Evolutionary conservation across 2,329 filamentous ascomycete species (phyloP).

Genomic region (Exophiala phaeomuriformis): DNA sequence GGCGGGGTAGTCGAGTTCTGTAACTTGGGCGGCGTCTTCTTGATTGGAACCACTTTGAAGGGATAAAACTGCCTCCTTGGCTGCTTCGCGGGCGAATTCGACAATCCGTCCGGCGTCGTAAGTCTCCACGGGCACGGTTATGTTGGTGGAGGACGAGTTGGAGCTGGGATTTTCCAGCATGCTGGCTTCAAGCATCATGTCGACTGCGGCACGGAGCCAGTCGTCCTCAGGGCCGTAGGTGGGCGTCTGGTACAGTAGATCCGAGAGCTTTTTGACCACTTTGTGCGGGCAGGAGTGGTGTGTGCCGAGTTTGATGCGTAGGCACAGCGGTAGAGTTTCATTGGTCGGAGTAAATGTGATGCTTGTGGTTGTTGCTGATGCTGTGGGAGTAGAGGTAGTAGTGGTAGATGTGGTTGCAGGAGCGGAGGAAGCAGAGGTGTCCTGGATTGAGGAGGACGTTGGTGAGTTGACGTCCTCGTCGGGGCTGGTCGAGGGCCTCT

Average conservation of each 20-base stretch:
- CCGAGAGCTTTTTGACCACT: constrained; percentile 8
- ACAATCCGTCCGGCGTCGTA: constrained; percentile 11
- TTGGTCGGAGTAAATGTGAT: constrained; percentile 3
- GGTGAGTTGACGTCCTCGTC: background rate
- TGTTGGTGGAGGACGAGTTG: background rate
- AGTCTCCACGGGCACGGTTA: background rate
- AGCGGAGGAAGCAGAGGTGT: background rate
- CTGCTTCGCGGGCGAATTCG: constrained; percentile 10
- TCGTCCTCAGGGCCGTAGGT: constrained; percentile 20
- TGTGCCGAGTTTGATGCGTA: constrained; percentile 9
- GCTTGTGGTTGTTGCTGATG: constrained; percentile 7
- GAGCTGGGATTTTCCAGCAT: constrained; percentile 8
- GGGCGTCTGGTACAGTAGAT: constrained; percentile 16
- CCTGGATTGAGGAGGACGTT: background rate
- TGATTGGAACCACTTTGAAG: background rate
- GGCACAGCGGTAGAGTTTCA: constrained; percentile 4
- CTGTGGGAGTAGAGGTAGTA: background rate
- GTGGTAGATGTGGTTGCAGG: background rate
- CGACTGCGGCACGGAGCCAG: constrained; percentile 19
- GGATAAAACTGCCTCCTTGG: constrained; percentile 9
- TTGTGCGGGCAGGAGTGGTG: constrained; percentile 4
- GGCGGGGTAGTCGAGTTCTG: constrained; percentile 15
- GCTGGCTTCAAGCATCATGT: constrained; percentile 3
- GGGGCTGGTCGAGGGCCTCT: background rate
- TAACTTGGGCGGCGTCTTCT: constrained; percentile 4